Percentiles rank a stretch among this genome's conserved stretches.
Evolutionary conservation across 305 asterid genomes (phyloP).

Genomic region (Stenogyne calaminthoides): DNA sequence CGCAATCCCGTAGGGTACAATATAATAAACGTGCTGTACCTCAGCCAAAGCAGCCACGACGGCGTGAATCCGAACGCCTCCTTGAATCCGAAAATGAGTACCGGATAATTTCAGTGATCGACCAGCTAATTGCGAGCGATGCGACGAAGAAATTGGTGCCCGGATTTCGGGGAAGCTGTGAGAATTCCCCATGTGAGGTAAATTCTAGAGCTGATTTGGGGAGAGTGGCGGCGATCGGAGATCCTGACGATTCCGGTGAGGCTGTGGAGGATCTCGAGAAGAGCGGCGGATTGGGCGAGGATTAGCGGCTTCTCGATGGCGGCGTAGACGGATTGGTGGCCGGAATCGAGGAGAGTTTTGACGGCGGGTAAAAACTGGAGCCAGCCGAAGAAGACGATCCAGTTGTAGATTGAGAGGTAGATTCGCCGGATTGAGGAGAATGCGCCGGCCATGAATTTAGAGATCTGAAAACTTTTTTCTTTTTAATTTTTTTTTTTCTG

Average conservation of each 20-base stretch:
- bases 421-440: slow-evolving; percentile 53
- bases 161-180: slow-evolving; percentile 82
- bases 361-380: slow-evolving; percentile 70
- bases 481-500: too few species aligned
- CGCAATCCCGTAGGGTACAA: slow-evolving; percentile 87
- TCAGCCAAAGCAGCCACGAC: slow-evolving; percentile 87
- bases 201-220: slow-evolving; percentile 81
- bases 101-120: slow-evolving; percentile 78
- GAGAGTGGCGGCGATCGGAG: slow-evolving; percentile 84
- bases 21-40: slow-evolving; percentile 87
- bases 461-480: too few species aligned
- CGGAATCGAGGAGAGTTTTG: slow-evolving; percentile 55
- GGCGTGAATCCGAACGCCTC: slow-evolving; percentile 82
- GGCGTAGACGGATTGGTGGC: slow-evolving; percentile 70
- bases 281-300: slow-evolving; percentile 84
- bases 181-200: slow-evolving; percentile 89
- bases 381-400: slow-evolving; percentile 84
- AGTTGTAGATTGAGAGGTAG: slow-evolving; percentile 75
- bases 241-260: slow-evolving; percentile 71
- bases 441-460: slow-evolving; percentile 57
- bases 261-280: slow-evolving; percentile 75
- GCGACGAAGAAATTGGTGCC: slow-evolving; percentile 59
- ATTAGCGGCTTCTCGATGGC: slow-evolving; percentile 79
- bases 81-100: slow-evolving; percentile 91
- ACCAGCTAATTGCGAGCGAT: slow-evolving; percentile 85